Percentiles rank a stretch among this genome's conserved stretches.
phyloP scores from a whole-genome alignment of 225 moss, liverwort and hornwort genomes.

The Polytrichum commune region DNA sequence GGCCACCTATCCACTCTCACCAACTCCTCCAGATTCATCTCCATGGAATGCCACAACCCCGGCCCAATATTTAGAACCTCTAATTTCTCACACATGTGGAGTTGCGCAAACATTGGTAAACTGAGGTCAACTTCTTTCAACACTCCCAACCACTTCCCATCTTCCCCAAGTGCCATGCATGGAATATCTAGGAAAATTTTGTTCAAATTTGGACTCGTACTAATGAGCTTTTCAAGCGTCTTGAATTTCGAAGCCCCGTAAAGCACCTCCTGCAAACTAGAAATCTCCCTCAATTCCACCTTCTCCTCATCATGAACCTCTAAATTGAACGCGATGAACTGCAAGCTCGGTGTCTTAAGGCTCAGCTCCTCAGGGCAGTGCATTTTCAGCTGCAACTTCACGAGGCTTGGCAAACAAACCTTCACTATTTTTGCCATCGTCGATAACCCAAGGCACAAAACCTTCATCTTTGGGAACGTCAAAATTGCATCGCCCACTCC shows the following conservation, averaged over 20 bases:
- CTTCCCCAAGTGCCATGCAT: slow-evolving; percentile 67
- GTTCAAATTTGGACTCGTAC: slow-evolving; percentile 7
- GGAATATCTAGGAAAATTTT: slow-evolving; percentile 74
- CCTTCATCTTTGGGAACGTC: slow-evolving; percentile 27
- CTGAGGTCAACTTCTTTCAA: slow-evolving; percentile 21
- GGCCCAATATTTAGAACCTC: slow-evolving; percentile 62
- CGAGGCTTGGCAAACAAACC: slow-evolving; percentile 41
- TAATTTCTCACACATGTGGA: slow-evolving; percentile 33
- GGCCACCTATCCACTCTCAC: slow-evolving; percentile 34
- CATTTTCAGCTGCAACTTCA: slow-evolving; percentile 52
- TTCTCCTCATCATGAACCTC: slow-evolving; percentile 21
- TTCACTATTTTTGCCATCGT: slow-evolving; percentile 36
- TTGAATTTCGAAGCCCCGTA: slow-evolving; percentile 40
- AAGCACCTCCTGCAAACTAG: slow-evolving; percentile 36
- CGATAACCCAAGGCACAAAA: slow-evolving; percentile 46
- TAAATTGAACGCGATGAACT: slow-evolving; percentile 50
- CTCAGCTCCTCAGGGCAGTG: slow-evolving; percentile 40
- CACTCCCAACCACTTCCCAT: slow-evolving; percentile 54
- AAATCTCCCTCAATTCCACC: slow-evolving; percentile 26
- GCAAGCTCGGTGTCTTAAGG: slow-evolving; percentile 14
- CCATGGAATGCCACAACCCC: slow-evolving; percentile 70
- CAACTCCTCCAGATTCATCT: slow-evolving; percentile 26
- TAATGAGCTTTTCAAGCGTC: slow-evolving; percentile 25
- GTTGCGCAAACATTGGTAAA: slow-evolving; percentile 30
- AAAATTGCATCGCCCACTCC: slow-evolving; percentile 27